phyloP scores from a whole-genome alignment of 768 basidiomycete species.

The Pholiota conissans region DNA sequence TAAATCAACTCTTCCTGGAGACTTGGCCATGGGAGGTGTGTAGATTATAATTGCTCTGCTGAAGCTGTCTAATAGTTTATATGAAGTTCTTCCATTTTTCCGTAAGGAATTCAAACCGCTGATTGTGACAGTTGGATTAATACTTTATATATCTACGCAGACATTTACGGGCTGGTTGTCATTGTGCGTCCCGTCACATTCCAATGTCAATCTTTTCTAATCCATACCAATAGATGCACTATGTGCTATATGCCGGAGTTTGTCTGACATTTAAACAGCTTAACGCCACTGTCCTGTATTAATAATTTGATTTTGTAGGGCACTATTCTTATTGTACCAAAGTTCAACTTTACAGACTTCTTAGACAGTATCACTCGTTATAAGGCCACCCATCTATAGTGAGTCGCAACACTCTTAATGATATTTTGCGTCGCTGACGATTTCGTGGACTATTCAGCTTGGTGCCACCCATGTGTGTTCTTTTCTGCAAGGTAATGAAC shows the following conservation, averaged over 20 bases:
- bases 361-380: slow-evolving; percentile 55
- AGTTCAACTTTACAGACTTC: slow-evolving; percentile 58
- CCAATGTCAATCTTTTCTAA: background rate
- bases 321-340: slow-evolving; percentile 61
- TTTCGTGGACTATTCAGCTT: slow-evolving; percentile 34
- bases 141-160: slow-evolving; percentile 25
- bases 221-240: slow-evolving; percentile 42
- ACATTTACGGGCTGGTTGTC: slow-evolving; percentile 62
- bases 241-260: slow-evolving; percentile 53
- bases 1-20: slow-evolving; percentile 50
- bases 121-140: background rate
- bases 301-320: slow-evolving; percentile 31
- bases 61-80: background rate
- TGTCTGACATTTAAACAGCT: background rate
- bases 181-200: slow-evolving; percentile 38
- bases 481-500: slow-evolving; percentile 60
- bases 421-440: background rate
- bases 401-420: slow-evolving; percentile 15
- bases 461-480: slow-evolving; percentile 65
- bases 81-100: slow-evolving; percentile 57
- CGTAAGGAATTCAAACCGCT: slow-evolving; percentile 33
- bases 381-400: slow-evolving; percentile 58
- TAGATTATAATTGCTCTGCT: slow-evolving; percentile 3
- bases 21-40: slow-evolving; percentile 57
- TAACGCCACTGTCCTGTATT: background rate